Evolutionary conservation across 768 basidiomycete species (phyloP).

Genomic region (Lentinula detonsa): DNA sequence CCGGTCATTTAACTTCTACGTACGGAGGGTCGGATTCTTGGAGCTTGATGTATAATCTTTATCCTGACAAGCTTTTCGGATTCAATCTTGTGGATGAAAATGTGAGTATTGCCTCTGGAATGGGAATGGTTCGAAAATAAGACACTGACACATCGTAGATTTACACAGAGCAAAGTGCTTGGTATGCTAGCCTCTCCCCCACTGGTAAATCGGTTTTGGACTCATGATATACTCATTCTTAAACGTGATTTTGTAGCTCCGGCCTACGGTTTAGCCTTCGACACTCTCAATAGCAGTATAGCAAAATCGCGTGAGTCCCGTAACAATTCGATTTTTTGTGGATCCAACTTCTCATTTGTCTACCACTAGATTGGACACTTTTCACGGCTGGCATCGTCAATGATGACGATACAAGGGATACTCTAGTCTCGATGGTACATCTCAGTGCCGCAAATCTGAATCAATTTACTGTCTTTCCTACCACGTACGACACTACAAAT

Average conservation of each 20-base stretch:
- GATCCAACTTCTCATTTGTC: too few relatives aligned
- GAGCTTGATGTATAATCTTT: slow-evolving; percentile 41
- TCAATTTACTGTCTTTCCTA: slow-evolving; percentile 1
- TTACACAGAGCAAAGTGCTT: neutral
- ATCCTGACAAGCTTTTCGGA: slow-evolving; percentile 34
- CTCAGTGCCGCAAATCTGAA: neutral
- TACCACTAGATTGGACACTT: slow-evolving; percentile 5
- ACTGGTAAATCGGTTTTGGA: neutral
- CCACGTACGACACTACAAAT: slow-evolving; percentile 2
- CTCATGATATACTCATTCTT: neutral
- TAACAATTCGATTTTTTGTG: neutral
- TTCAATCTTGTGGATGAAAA: slow-evolving; percentile 3
- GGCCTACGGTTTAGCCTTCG: neutral
- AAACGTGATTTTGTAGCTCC: neutral
- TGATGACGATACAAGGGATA: neutral
- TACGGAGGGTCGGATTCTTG: slow-evolving; percentile 14
- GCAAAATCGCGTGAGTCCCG: slow-evolving; percentile 6
- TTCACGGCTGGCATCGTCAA: slow-evolving; percentile 4
- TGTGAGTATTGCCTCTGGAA: neutral
- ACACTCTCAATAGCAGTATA: neutral
- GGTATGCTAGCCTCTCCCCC: neutral
- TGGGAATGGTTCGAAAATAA: neutral
- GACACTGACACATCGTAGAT: neutral
- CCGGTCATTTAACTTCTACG: slow-evolving; percentile 7
- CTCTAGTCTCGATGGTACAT: slow-evolving; percentile 4